Conservation (phyloP, 306 rosid genomes). For the Malus orientalis region DNA sequence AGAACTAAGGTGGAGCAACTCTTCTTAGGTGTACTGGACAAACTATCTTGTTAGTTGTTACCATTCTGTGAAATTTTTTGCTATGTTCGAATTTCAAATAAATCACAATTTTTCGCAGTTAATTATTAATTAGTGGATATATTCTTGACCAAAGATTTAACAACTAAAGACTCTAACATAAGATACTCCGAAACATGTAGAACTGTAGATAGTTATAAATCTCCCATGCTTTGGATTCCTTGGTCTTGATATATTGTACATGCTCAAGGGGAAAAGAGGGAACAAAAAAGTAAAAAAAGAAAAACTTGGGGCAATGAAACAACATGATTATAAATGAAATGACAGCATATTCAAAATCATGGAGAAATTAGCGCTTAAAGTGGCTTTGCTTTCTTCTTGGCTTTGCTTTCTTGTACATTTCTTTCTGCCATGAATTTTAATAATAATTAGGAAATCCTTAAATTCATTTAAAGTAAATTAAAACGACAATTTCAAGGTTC, state of each 20-base stretch:
- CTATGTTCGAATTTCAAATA: too few relatives aligned
- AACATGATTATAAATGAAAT: conserved; percentile 26
- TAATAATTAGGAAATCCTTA: background rate
- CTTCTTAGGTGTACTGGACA: background rate
- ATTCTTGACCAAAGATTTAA: too few relatives aligned
- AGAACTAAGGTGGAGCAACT: background rate
- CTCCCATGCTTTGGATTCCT: background rate
- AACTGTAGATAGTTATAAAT: background rate
- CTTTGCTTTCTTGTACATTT: conserved; percentile 13
- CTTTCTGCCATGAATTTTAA: background rate
- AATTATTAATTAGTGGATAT: too few relatives aligned
- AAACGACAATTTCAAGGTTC: background rate
- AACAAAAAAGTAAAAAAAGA: conserved; percentile 25
- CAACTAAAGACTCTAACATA: too few relatives aligned
- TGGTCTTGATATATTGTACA: background rate
- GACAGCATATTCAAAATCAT: conserved; percentile 40
- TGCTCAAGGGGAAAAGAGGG: background rate
- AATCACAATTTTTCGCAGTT: too few relatives aligned
- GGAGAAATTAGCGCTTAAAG: conserved; percentile 16
- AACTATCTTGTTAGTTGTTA: too few relatives aligned
- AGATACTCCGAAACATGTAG: background rate
- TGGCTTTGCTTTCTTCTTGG: conserved; percentile 15
- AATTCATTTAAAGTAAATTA: background rate
- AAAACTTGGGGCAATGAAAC: conserved; percentile 28
- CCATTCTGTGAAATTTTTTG: too few relatives aligned